Evolutionary conservation across 2,329 filamentous ascomycete species (phyloP).

Genomic region (Penicillium vulpinum): DNA sequence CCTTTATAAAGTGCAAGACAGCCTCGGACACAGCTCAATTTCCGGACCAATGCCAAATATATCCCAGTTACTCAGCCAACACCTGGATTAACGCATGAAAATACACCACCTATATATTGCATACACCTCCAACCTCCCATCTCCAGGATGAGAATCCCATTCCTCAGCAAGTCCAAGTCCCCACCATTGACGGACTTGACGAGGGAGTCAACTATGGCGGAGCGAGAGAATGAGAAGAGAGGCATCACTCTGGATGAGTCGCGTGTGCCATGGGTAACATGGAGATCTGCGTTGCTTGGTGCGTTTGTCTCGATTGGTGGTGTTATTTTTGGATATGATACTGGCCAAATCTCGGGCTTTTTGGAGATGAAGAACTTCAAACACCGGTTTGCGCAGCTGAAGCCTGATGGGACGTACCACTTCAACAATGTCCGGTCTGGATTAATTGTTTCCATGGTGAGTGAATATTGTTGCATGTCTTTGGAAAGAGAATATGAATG

Average conservation of each 20-base stretch:
- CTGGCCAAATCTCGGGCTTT: conserved; percentile 49
- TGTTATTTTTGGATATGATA: conserved; percentile 47
- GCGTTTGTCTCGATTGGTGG: conserved; percentile 50
- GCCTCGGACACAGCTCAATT: not conserved
- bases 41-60: not conserved
- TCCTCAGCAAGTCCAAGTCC: conserved; percentile 10
- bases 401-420: conserved; percentile 32
- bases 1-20: not conserved
- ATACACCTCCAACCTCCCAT: not conserved
- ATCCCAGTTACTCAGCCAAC: not conserved
- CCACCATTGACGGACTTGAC: conserved; percentile 17
- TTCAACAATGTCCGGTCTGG: conserved; percentile 47
- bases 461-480: not conserved
- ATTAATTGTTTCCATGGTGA: conserved; percentile 41
- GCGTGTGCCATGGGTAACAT: conserved; percentile 37
- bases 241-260: conserved; percentile 27
- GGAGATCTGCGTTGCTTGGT: conserved; percentile 41
- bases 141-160: conserved; percentile 15
- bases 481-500: not conserved
- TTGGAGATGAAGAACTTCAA: conserved; percentile 45
- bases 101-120: not conserved
- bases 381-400: conserved; percentile 39
- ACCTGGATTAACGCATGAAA: not conserved
- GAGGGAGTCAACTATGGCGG: not conserved
- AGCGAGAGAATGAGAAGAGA: conserved; percentile 21